Percentiles rank a stretch among this genome's conserved stretches.
phyloP scores from a whole-genome alignment of 2,329 filamentous ascomycete species.

The Fusarium algeriense region DNA sequence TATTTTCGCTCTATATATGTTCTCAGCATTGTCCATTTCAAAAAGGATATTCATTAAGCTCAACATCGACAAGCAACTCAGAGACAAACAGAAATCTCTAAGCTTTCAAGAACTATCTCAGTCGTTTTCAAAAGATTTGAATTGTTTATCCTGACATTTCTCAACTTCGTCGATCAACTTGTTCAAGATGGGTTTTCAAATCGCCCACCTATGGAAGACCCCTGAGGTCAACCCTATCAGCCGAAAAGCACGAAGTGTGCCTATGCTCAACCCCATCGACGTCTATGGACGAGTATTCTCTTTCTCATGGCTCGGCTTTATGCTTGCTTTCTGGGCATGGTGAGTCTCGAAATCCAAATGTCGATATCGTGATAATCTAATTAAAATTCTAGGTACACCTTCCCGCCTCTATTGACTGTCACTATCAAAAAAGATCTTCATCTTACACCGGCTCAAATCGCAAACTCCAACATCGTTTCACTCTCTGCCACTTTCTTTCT shows the following conservation, averaged over 20 bases:
- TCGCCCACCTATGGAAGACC: constrained; percentile 50
- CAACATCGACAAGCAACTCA: constrained; percentile 31
- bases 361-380: constrained; percentile 21
- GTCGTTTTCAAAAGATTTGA: not conserved
- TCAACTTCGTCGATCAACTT: not conserved
- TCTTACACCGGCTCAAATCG: constrained; percentile 77
- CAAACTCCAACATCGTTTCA: constrained; percentile 92
- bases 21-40: constrained; percentile 13
- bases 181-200: constrained; percentile 47
- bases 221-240: constrained; percentile 88
- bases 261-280: constrained; percentile 81
- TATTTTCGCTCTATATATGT: constrained; percentile 40
- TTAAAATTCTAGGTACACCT: constrained; percentile 71
- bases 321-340: constrained; percentile 91
- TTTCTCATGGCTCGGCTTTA: constrained; percentile 89
- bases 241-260: constrained; percentile 83
- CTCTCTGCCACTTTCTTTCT: constrained; percentile 78
- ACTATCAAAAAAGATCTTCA: constrained; percentile 84
- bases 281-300: constrained; percentile 89
- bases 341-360: constrained; percentile 35
- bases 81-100: constrained; percentile 3
- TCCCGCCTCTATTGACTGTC: constrained; percentile 81
- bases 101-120: not conserved
- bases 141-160: not conserved
- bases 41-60: constrained; percentile 24